A percentile compares a stretch with the other conserved stretches of the same genome.
These are phyloP conservation scores for Aspergillus floridensis DNA, from an alignment of 2,329 filamentous ascomycete genomes.

Conservation along the genomic window DNA sequence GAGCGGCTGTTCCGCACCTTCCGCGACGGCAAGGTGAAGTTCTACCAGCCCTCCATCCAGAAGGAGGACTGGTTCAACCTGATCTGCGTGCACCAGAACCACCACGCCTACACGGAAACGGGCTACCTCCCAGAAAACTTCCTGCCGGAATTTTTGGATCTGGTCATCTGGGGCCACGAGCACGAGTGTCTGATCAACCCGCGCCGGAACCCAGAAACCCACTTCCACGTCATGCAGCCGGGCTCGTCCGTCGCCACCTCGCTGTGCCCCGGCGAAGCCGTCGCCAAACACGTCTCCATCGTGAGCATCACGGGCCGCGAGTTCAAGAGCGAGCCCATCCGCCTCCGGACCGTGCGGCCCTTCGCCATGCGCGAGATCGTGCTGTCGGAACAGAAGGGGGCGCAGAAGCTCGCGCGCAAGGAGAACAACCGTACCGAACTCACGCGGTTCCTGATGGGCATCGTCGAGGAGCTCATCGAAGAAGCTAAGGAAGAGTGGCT, in stretches of 20 bases:
- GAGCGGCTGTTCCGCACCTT: constrained; percentile 94
- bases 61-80: constrained; percentile 93
- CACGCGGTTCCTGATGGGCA: constrained; percentile 69
- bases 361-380: constrained; percentile 84
- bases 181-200: constrained; percentile 94
- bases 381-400: constrained; percentile 70
- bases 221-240: constrained; percentile 95
- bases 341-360: constrained; percentile 82
- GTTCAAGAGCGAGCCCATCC: constrained; percentile 75
- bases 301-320: constrained; percentile 78
- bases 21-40: constrained; percentile 87
- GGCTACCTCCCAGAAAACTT: constrained; percentile 94
- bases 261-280: constrained; percentile 82
- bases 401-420: constrained; percentile 73
- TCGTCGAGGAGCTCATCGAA: constrained; percentile 84
- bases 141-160: constrained; percentile 83
- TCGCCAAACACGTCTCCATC: constrained; percentile 85
- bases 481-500: constrained; percentile 80
- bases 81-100: constrained; percentile 93
- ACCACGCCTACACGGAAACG: constrained; percentile 85
- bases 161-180: constrained; percentile 96
- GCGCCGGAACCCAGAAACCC: constrained; percentile 75
- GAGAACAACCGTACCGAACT: constrained; percentile 81
- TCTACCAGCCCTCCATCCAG: constrained; percentile 78
- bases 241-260: constrained; percentile 96